Evolutionary conservation across 768 basidiomycete species (phyloP), one percentile per base, ranked within the genome.

Genomic region (Trametes elegans): DNA sequence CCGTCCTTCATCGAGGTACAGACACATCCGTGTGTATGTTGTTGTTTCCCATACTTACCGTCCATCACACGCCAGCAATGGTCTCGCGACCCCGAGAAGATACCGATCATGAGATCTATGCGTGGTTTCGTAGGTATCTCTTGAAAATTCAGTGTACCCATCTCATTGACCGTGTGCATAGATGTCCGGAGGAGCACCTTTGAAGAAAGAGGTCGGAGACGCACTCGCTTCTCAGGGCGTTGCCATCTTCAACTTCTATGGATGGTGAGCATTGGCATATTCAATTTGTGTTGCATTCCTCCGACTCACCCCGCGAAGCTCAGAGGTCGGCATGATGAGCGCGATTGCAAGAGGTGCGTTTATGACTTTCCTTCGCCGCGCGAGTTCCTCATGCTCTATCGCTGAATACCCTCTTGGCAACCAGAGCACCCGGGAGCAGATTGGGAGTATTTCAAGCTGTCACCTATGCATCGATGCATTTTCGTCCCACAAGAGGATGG

Each of bases 1-100:
- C 60, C 60, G 13, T 39, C 52, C 3, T 50, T 57, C 31, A 14
- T 57, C 1, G 60, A 61, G 48, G 60, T 61, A 35, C 13, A 32
- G 13, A 38, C 47, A 19, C 7, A 19, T n/a, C 9, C 3, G n/a
- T 23, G 3, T n/a, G 7, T 19, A 23, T 16, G 13, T 35, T 19
- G 19, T 21, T 19, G 4, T 3, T 7, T 40, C 24, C 18, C 13
- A 7, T 5, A 23, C 40, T 34, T 1, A 49, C 1, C 9, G 5
- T n/a, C n/a, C n/a, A n/a, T n/a, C n/a, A n/a, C n/a, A n/a, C n/a
- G n/a, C 19, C 5, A 62, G 61, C 39, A 52, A 19, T 62, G 58
- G 62, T 27, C 58, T 4, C 50, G 32, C 9, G 53, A 62, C 21
- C 58, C 55, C 18, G 32, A 39, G 19, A 53, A 62, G 28, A 47